phyloP scores from a whole-genome alignment of 352 stramenopile genomes.

The Aphanomyces invadans region DNA sequence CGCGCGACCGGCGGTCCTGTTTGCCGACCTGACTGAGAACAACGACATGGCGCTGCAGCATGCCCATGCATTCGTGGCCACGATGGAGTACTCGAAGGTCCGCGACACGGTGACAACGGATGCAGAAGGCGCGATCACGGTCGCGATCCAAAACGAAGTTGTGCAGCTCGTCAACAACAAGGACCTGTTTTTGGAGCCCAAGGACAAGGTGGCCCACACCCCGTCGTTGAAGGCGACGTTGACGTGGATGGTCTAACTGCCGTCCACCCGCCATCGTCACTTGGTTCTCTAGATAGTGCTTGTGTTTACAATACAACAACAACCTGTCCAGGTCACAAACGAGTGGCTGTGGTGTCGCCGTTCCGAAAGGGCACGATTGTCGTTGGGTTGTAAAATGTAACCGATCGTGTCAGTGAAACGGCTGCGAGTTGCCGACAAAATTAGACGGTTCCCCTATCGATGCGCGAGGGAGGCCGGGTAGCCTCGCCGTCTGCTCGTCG shows the following conservation, averaged over 20 bases:
- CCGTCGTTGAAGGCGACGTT: not conserved
- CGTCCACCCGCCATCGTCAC: no score
- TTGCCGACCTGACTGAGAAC: conserved; percentile 43
- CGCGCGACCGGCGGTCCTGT: conserved; percentile 62
- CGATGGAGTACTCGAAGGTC: conserved; percentile 78
- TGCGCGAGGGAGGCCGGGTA: not conserved
- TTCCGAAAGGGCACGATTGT: no score
- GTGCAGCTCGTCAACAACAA: conserved; percentile 46
- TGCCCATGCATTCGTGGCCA: conserved; percentile 55
- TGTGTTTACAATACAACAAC: not conserved
- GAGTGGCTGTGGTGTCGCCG: no score
- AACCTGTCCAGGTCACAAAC: not conserved
- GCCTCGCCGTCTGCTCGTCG: no score
- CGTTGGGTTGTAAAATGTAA: no score
- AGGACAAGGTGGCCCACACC: conserved; percentile 30
- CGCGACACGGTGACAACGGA: conserved; percentile 39
- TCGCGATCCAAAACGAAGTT: conserved; percentile 37
- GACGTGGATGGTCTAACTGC: conserved; percentile 11
- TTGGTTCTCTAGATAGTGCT: not conserved
- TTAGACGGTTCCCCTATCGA: not conserved
- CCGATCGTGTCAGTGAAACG: no score
- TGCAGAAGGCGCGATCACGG: conserved; percentile 30
- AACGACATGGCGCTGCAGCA: conserved; percentile 37
- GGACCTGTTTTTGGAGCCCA: conserved; percentile 71
- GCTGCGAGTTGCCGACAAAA: no score